Percentiles rank a stretch among this genome's conserved stretches.
Conservation (phyloP, 1,284 basidiomycete genomes). For the Irpex rosettiformis region DNA sequence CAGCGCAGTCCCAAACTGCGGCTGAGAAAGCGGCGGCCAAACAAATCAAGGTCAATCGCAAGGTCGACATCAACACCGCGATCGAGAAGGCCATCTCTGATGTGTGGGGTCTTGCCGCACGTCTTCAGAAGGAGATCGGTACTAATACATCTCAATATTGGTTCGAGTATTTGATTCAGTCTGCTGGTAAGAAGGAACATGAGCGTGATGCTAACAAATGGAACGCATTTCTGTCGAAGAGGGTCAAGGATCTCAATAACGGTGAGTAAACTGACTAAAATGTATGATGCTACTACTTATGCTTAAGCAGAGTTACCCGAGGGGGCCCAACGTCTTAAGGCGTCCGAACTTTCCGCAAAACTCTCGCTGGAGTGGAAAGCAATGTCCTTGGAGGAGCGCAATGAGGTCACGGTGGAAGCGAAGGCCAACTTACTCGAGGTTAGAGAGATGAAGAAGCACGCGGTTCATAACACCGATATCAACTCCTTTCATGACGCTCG, state of each 20-base stretch:
- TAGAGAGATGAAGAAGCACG: conserved; percentile 2
- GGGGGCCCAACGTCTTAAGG: background rate
- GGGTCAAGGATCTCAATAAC: background rate
- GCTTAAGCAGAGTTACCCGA: background rate
- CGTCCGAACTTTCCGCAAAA: background rate
- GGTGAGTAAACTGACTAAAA: background rate
- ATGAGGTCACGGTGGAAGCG: conserved; percentile 4
- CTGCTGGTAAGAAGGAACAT: background rate
- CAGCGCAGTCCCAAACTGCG: background rate
- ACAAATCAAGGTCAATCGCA: background rate
- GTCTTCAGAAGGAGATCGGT: background rate
- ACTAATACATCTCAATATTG: background rate
- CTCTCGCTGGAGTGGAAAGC: no score
- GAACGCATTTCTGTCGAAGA: conserved; percentile 1
- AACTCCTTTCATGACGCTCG: conserved; percentile 13
- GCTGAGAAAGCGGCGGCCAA: background rate
- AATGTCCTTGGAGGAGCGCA: no score
- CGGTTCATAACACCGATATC: conserved; percentile 7
- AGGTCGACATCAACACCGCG: background rate
- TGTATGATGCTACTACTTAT: background rate
- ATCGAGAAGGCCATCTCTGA: background rate
- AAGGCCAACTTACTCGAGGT: background rate
- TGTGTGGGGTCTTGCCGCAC: background rate
- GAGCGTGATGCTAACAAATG: background rate
- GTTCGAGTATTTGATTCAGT: background rate